phyloP scores from a whole-genome alignment of 2,329 filamentous ascomycete genomes.

The Ophiocordyceps camponoti-rufipedis region DNA sequence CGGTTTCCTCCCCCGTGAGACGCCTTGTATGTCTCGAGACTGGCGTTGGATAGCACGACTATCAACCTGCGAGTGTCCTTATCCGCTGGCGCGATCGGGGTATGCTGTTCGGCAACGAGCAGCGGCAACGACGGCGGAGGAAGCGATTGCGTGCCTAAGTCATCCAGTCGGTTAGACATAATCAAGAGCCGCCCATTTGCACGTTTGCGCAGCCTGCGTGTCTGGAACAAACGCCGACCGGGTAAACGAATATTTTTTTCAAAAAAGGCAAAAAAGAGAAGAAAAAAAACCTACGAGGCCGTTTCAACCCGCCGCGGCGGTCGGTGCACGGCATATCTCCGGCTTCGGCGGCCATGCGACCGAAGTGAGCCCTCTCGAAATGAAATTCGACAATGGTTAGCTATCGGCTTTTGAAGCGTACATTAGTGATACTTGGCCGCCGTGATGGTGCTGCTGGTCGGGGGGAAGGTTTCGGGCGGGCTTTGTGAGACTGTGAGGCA shows the following conservation, averaged over 20 bases:
- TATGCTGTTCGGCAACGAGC: constrained; percentile 82
- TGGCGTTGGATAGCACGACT: constrained; percentile 91
- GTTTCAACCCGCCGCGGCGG: constrained; percentile 21
- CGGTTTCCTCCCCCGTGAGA: constrained; percentile 51
- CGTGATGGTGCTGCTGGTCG: too few relatives aligned
- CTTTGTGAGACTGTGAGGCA: too few relatives aligned
- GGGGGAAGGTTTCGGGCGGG: too few relatives aligned
- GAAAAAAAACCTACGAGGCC: constrained; percentile 18
- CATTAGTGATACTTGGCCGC: too few relatives aligned
- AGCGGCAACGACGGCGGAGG: constrained; percentile 81
- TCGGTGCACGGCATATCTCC: constrained; percentile 20
- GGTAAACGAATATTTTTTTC: not conserved
- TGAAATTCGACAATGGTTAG: too few relatives aligned
- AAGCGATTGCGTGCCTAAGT: constrained; percentile 73
- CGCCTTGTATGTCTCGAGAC: constrained; percentile 92
- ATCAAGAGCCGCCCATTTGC: not conserved
- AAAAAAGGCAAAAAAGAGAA: not conserved
- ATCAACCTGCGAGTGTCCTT: constrained; percentile 86
- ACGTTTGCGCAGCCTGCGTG: not conserved
- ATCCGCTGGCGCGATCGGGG: constrained; percentile 66
- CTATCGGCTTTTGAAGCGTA: too few relatives aligned
- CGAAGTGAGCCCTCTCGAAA: too few relatives aligned
- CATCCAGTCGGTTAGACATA: not conserved
- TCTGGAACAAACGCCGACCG: not conserved
- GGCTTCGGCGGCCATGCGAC: not conserved